These are phyloP conservation scores for Taiozyma onychis DNA, from an alignment of 1,139 yeast genomes.

Conservation along the genomic window DNA sequence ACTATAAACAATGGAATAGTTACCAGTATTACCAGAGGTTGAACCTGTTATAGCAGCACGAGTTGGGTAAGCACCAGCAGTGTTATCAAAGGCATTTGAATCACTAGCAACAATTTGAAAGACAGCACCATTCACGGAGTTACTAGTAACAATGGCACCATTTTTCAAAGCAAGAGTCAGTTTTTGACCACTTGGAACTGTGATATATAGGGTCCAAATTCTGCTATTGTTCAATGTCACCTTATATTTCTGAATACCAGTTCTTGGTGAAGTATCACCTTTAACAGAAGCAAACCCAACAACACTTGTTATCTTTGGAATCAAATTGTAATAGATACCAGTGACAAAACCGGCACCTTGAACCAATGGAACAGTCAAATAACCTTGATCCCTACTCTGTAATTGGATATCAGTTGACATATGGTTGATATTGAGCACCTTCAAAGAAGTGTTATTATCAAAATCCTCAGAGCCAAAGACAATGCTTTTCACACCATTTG, in stretches of 20 bases:
- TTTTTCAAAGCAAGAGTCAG: constrained; percentile 39
- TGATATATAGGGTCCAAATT: constrained; percentile 44
- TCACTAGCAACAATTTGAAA: constrained; percentile 37
- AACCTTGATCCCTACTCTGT: constrained; percentile 21
- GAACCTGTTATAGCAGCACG: constrained; percentile 28
- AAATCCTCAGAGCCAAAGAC: constrained; percentile 32
- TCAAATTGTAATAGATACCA: constrained; percentile 49
- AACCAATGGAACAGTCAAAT: constrained; percentile 34
- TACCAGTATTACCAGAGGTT: constrained; percentile 23
- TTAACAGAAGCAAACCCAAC: constrained; percentile 55
- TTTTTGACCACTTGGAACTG: constrained; percentile 31
- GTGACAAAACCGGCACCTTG: constrained; percentile 74
- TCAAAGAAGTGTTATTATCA: constrained; percentile 20
- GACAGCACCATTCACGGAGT: constrained; percentile 29
- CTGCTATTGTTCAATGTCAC: constrained; percentile 34
- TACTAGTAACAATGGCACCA: constrained; percentile 44
- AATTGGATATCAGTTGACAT: constrained; percentile 26
- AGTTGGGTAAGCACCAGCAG: constrained; percentile 45
- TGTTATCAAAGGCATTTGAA: constrained; percentile 42
- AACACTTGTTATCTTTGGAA: constrained; percentile 52
- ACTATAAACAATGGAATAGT: constrained; percentile 33
- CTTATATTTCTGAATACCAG: constrained; percentile 36
- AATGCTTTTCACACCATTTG: constrained; percentile 29
- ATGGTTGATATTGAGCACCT: constrained; percentile 26
- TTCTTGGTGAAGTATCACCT: constrained; percentile 25